Percentiles rank a stretch among this genome's conserved stretches.
Conservation (phyloP, 371 early-diverging fungal genomes). For the Apophysomyces variabilis region DNA sequence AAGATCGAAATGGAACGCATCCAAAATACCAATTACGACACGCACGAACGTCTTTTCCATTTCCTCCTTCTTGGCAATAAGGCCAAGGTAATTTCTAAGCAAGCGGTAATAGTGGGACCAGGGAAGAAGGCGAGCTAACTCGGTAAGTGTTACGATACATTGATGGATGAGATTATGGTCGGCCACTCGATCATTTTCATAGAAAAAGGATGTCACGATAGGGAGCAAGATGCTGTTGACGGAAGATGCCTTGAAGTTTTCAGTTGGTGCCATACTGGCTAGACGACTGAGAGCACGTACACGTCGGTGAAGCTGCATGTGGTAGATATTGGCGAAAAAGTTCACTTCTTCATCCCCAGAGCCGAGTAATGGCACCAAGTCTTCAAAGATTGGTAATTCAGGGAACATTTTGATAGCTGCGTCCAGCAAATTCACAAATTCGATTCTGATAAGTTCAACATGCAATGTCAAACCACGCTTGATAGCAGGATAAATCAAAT, state of each 20-base stretch:
- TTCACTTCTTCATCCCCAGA: constrained; percentile 78
- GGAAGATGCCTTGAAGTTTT: constrained; percentile 54
- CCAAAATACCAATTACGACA: constrained; percentile 79
- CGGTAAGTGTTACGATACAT: constrained; percentile 74
- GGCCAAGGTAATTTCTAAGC: constrained; percentile 71
- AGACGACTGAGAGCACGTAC: constrained; percentile 82
- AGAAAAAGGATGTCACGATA: constrained; percentile 81
- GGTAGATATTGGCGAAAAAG: constrained; percentile 91
- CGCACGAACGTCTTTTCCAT: constrained; percentile 82
- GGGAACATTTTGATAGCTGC: constrained; percentile 68
- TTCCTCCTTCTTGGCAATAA: constrained; percentile 65
- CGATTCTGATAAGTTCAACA: constrained; percentile 69
- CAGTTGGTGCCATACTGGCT: constrained; percentile 54
- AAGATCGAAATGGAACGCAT: constrained; percentile 90
- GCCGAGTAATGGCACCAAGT: constrained; percentile 69
- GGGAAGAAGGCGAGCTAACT: constrained; percentile 67
- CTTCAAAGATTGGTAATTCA: constrained; percentile 60
- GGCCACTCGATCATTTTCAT: constrained; percentile 68
- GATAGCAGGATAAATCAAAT: constrained; percentile 75
- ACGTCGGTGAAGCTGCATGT: constrained; percentile 93
- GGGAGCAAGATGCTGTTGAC: constrained; percentile 85
- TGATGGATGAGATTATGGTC: constrained; percentile 84
- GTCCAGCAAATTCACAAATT: constrained; percentile 71
- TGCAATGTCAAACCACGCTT: constrained; percentile 71
- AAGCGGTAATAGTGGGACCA: constrained; percentile 87